A percentile compares a stretch with the other conserved stretches of the same genome.
Evolutionary conservation across 179 eudicot species (phyloP).

Genomic region (Camellia oleifera): DNA sequence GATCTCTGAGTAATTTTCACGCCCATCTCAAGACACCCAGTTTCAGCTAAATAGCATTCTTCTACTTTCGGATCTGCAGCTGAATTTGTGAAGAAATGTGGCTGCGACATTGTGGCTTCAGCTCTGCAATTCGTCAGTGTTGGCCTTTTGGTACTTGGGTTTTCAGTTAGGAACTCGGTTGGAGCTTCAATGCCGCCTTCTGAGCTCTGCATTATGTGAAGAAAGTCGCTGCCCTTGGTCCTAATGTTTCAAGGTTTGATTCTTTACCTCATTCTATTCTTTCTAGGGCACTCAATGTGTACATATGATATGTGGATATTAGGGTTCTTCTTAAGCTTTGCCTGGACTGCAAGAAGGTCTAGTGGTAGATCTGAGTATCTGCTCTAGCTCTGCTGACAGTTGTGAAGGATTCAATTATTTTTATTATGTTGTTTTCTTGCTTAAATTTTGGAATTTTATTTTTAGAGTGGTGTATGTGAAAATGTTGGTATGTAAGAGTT

Average conservation of each 20-base stretch:
- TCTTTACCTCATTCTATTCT: background rate
- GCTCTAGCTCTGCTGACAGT: background rate
- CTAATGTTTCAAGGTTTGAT: constrained; percentile 9
- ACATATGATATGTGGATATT: background rate
- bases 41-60: too few relatives aligned
- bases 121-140: background rate
- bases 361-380: constrained; percentile 1
- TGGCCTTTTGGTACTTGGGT: background rate
- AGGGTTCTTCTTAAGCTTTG: constrained; percentile 1
- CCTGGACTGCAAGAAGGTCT: background rate
- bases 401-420: background rate
- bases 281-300: background rate
- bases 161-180: background rate
- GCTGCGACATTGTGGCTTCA: background rate
- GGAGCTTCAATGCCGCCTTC: background rate
- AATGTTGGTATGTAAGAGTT: constrained; percentile 1
- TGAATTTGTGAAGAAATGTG: background rate
- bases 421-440: background rate
- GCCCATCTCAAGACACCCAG: background rate
- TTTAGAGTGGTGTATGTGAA: background rate
- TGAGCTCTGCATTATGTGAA: background rate
- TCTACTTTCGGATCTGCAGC: constrained; percentile 1
- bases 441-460: background rate
- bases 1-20: background rate
- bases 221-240: background rate